Conservation (phyloP, 768 basidiomycete genomes). For the Pulveroboletus sp. region DNA sequence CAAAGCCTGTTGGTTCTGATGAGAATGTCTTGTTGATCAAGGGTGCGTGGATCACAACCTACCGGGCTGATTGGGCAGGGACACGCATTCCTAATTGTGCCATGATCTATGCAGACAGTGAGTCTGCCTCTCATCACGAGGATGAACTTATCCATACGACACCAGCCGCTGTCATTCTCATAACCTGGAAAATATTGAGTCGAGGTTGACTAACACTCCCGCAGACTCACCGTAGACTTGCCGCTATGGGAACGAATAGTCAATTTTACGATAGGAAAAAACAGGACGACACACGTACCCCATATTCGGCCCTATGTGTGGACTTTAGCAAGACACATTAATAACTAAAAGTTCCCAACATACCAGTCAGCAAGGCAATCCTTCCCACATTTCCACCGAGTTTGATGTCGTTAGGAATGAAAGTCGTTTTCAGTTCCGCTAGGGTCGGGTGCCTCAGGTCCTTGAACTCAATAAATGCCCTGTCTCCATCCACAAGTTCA, state of each 20-base stretch:
- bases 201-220: neutral
- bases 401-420: conserved; percentile 91
- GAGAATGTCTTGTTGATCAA: conserved; percentile 1
- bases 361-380: conserved; percentile 83
- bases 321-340: neutral
- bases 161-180: conserved; percentile 95
- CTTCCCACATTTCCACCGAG: conserved; percentile 73
- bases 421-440: conserved; percentile 60
- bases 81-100: conserved; percentile 95
- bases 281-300: conserved; percentile 47
- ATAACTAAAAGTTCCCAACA: conserved; percentile 18
- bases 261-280: neutral
- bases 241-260: conserved; percentile 41
- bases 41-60: conserved; percentile 12
- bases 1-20: conserved; percentile 50
- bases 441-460: conserved; percentile 87
- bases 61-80: conserved; percentile 80
- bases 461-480: conserved; percentile 82
- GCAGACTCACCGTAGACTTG: conserved; percentile 60
- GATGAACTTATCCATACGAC: conserved; percentile 47
- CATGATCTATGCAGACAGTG: conserved; percentile 55
- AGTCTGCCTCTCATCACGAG: neutral
- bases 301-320: conserved; percentile 70
- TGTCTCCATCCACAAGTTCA: conserved; percentile 73
- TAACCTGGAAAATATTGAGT: conserved; percentile 41